Evolutionary conservation across 768 basidiomycete genomes (phyloP).

Genomic region (Mrakia frigida): DNA sequence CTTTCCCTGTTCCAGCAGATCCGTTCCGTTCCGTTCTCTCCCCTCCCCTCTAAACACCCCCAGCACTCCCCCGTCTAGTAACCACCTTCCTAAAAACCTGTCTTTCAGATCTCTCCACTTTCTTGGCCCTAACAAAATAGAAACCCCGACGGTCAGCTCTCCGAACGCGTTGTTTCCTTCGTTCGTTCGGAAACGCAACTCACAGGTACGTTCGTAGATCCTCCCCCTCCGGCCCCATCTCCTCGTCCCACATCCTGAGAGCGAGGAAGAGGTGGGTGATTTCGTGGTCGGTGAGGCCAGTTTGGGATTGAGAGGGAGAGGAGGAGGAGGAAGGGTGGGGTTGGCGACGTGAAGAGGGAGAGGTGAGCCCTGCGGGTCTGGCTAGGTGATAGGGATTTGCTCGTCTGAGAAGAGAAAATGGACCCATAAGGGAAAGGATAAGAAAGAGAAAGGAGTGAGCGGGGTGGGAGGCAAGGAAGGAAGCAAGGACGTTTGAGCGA

Average conservation of each 20-base stretch:
- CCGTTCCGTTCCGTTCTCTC: background rate
- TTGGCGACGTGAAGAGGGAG: background rate
- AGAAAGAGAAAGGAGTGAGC: background rate
- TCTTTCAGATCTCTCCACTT: too few species aligned
- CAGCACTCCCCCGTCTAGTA: too few species aligned
- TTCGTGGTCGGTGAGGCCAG: background rate
- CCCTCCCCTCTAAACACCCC: background rate
- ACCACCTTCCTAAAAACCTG: too few species aligned
- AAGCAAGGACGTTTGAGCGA: too few species aligned
- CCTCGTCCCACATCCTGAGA: constrained; percentile 7
- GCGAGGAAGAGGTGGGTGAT: background rate
- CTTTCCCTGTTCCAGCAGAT: background rate
- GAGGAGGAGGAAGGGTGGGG: background rate
- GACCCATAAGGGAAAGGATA: background rate
- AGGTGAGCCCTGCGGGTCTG: background rate
- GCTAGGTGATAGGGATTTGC: constrained; percentile 7
- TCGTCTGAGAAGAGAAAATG: background rate
- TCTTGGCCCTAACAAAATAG: too few species aligned
- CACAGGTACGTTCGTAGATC: background rate
- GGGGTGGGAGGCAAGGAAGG: too few species aligned
- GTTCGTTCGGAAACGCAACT: too few species aligned
- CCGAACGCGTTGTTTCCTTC: too few species aligned
- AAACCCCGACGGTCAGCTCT: too few species aligned
- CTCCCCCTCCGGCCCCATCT: background rate
- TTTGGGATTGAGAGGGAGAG: background rate